Evolutionary conservation across 305 asterid species (phyloP).

Genomic region (Solanum hybrid): DNA sequence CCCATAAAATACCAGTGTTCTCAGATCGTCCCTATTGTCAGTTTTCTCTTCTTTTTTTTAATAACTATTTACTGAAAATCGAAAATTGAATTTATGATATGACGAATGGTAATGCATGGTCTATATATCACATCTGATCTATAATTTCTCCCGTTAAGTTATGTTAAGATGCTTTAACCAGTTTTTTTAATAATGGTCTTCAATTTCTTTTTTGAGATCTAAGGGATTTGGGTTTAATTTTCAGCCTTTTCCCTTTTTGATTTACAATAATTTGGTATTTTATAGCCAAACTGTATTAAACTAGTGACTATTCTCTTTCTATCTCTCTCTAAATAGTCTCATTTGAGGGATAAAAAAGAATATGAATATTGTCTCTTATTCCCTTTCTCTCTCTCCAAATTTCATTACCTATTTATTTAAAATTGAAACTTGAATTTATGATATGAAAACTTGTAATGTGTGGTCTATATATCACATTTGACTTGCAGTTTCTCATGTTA

Average conservation of each 20-base stretch:
- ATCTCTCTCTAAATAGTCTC: background rate
- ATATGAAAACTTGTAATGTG: background rate
- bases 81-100: background rate
- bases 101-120: background rate
- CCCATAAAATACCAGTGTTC: background rate
- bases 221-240: background rate
- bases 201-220: background rate
- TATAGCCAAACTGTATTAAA: background rate
- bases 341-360: background rate
- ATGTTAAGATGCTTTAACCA: background rate
- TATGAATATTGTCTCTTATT: background rate
- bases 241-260: background rate
- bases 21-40: background rate
- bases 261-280: background rate
- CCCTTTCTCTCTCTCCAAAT: background rate
- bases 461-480: background rate
- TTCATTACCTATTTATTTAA: background rate
- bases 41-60: background rate
- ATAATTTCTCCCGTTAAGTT: background rate
- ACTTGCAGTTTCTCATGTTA: background rate
- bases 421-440: background rate
- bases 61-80: background rate
- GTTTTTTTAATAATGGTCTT: background rate
- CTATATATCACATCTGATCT: background rate
- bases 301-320: background rate